These are phyloP conservation scores for Gymnopilus junonius DNA, from an alignment of 768 basidiomycete genomes.

Conservation along the genomic window DNA sequence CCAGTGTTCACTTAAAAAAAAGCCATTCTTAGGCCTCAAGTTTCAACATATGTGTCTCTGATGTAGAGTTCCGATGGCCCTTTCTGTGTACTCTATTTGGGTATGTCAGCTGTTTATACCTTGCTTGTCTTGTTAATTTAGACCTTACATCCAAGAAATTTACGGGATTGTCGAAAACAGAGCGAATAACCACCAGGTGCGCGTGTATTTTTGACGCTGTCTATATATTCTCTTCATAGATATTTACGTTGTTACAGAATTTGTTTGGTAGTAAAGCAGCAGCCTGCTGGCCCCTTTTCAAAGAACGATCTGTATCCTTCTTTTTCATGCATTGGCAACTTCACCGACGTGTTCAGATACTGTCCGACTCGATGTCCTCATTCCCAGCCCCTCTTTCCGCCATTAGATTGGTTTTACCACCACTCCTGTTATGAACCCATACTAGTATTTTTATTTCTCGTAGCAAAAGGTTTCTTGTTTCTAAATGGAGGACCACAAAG, in stretches of 20 bases:
- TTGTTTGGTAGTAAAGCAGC: too few relatives aligned
- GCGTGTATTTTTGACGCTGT: not conserved
- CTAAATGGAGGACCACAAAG: not conserved
- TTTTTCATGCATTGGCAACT: too few relatives aligned
- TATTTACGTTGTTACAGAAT: too few relatives aligned
- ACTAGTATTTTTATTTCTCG: too few relatives aligned
- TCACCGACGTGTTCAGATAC: too few relatives aligned
- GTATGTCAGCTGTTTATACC: not conserved
- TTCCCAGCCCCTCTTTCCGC: too few relatives aligned
- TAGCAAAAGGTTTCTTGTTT: not conserved
- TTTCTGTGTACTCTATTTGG: not conserved
- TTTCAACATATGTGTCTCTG: not conserved
- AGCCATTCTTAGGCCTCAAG: too few relatives aligned
- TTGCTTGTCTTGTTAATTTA: not conserved
- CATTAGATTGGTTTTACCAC: too few relatives aligned
- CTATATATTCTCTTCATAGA: too few relatives aligned
- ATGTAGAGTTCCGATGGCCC: not conserved
- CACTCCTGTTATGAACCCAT: not conserved
- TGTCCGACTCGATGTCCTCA: too few relatives aligned
- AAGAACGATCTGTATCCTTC: too few relatives aligned
- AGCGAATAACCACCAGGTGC: not conserved
- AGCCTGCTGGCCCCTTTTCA: not conserved
- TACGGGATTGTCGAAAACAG: not conserved
- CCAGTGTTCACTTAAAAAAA: too few relatives aligned
- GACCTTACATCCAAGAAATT: not conserved